Conservation (phyloP, 768 basidiomycete genomes). For the Tylopilus plumbeoviolaceoides region DNA sequence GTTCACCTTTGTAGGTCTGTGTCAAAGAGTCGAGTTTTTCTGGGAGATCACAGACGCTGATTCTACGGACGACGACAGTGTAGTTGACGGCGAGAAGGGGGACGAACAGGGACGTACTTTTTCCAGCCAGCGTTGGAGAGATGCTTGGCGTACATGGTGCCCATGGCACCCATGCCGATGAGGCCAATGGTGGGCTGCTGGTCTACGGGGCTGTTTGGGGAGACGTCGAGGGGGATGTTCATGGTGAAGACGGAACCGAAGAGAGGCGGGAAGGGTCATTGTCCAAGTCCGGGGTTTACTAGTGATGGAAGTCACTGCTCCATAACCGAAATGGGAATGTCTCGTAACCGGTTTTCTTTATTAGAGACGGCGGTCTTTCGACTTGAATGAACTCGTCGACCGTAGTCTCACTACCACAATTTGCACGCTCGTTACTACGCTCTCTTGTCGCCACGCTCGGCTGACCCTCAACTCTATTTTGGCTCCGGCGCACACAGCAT, state of each 20-base stretch:
- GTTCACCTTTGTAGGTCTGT: slow-evolving; percentile 56
- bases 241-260: slow-evolving; percentile 5
- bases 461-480: slow-evolving; percentile 20
- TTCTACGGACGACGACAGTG: slow-evolving; percentile 41
- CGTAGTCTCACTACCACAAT: too few relatives aligned
- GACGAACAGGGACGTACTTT: slow-evolving; percentile 47
- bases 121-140: slow-evolving; percentile 84
- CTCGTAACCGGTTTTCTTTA: too few relatives aligned
- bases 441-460: not conserved
- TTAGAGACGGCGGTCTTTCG: too few relatives aligned
- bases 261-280: too few relatives aligned
- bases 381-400: too few relatives aligned
- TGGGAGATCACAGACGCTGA: slow-evolving; percentile 86
- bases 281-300: too few relatives aligned
- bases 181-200: slow-evolving; percentile 80
- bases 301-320: too few relatives aligned
- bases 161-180: slow-evolving; percentile 99
- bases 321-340: too few relatives aligned
- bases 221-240: slow-evolving; percentile 22
- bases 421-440: too few relatives aligned
- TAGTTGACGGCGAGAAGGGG: not conserved
- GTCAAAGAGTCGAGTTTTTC: slow-evolving; percentile 63
- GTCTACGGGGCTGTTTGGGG: slow-evolving; percentile 34
- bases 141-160: slow-evolving; percentile 83
- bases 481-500: not conserved